Evolutionary conservation across 495 filamentous ascomycete species (phyloP), one percentile per base, ranked within the genome.

Genomic region (Penicillium lagena): DNA sequence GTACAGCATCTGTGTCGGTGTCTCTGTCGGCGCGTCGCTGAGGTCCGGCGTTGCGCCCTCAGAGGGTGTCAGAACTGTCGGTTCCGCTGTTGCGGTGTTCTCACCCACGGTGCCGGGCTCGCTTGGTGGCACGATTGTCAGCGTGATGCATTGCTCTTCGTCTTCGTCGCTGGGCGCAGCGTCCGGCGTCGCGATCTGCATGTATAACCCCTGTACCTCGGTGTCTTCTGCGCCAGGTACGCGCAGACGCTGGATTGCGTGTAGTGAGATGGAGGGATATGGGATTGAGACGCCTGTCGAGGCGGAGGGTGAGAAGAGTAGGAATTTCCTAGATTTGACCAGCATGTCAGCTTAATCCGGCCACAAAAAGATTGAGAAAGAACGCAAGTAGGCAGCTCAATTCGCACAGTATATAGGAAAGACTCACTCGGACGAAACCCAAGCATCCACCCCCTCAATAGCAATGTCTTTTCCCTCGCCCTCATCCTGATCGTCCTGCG

Each of bases 181-280:
- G 22, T 77, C 66, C 3, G 78, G 72, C 12, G 81, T 75, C 15
- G 82, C 79, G 15, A 95, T 74, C 56, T 93, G 83, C 76, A 95
- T 85, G 66, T 89, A 91, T 7, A 96, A 77, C 4, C 81, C 80
- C 56, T 78, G 73, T 29, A 74, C 62, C 60, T 76, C 70, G 43
- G 63, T 37, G 10, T 65, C 45, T 4, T 63, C 40, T 12, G 58
- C 54, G 37, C 58, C 51, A 9, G 65, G 68, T 47, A 77, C 63
- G 37, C 54, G 61, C n/a, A 73, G 67, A 43, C 77, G 77, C 62
- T 90, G 85, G 62, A 90, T 79, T 8, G 90, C 93, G 64, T 98
- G 93, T 9, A 97, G 80, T 28, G 83, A 86, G 58, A 98, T 89
- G 29, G 81, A 67, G 4, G 86, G 89, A 71, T 96, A 98, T 11